A percentile compares a stretch with the other conserved stretches of the same genome.
These are phyloP conservation scores for Prunus mongolica DNA, from an alignment of 306 rosid species.

Conservation along the genomic window DNA sequence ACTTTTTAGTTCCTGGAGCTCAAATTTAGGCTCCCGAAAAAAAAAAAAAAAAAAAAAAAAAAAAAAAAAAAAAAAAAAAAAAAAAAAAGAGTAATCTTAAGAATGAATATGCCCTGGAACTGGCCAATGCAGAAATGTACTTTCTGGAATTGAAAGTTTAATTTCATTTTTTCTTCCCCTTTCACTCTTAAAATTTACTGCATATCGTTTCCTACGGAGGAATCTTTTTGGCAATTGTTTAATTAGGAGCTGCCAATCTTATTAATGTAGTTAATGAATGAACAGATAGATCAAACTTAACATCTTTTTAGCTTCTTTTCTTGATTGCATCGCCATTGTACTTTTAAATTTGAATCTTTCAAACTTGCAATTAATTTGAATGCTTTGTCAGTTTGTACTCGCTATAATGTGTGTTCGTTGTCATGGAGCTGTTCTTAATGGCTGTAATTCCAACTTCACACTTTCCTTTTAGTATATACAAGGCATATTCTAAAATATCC, in stretches of 20 bases:
- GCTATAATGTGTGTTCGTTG: not conserved
- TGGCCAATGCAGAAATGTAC: not conserved
- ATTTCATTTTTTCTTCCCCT: not conserved
- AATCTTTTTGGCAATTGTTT: not conserved
- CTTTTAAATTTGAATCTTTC: not conserved
- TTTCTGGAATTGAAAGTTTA: not conserved
- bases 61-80: no score
- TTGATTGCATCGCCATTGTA: slow-evolving; percentile 4
- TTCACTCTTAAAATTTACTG: not conserved
- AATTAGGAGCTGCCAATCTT: not conserved
- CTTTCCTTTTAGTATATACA: not conserved
- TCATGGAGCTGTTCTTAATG: not conserved
- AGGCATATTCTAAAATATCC: not conserved
- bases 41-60: no score
- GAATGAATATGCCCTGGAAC: no score
- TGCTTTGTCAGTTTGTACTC: not conserved
- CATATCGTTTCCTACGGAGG: not conserved
- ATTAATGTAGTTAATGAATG: not conserved
- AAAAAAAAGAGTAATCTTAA: no score
- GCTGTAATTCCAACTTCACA: not conserved
- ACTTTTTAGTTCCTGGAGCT: not conserved
- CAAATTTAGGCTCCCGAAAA: no score
- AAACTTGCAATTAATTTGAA: not conserved
- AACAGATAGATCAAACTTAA: not conserved
- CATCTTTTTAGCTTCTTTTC: not conserved